Base-by-base conservation (phyloP, 768 basidiomycete species). In the Suillus hirtellus region DNA sequence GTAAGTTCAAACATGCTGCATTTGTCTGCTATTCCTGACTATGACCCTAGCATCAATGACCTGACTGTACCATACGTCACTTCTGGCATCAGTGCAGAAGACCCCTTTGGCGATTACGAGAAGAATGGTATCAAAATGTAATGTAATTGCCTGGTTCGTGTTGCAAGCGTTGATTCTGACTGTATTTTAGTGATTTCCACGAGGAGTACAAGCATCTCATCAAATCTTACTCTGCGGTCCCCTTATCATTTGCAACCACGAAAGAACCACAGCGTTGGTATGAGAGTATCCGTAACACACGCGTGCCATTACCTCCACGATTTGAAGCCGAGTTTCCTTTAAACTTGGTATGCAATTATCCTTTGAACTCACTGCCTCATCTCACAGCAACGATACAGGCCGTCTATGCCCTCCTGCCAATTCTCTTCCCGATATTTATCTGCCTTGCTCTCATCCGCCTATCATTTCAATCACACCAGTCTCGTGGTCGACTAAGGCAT, bases 61-160 rank as follows among this genome's bases (percentile, higher is more conserved):
- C 62, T 78, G 3, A 93, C 93, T 0, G 94, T 96, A 2, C 92
- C 95, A 1, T 96, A 90, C 69, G 77, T 89, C 17, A 93, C 92
- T 1, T 85, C 90, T 8, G 86, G 87, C 9, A 89, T 94, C 38
- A 89, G 92, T 64, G 73, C 78, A 0, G 75, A 82, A 64, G 90
- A 96, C 73, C 81, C 85, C 0, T 94, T 93, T 71, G 76, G 78
- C 14, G 81, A 84, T 15, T 77, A 84, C 65, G 74, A 78, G 24
- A 76, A 72, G 1, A 88, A 81, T 63, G 90, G 89, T 1, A 76
- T 94, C 24, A 73, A 86, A 68, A 73, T 93, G 88, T 89, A 68
- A 73, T 93, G 88, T 89, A 73, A 24, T 84, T 71, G 1, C 44
- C 35, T 52, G 38, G 52, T 60, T 59, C 9, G n/a, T 42, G 56